Evolutionary conservation across 2,329 filamentous ascomycete genomes (phyloP), one percentile per base, ranked within the genome.

Genomic region (Calonectria crousiana): DNA sequence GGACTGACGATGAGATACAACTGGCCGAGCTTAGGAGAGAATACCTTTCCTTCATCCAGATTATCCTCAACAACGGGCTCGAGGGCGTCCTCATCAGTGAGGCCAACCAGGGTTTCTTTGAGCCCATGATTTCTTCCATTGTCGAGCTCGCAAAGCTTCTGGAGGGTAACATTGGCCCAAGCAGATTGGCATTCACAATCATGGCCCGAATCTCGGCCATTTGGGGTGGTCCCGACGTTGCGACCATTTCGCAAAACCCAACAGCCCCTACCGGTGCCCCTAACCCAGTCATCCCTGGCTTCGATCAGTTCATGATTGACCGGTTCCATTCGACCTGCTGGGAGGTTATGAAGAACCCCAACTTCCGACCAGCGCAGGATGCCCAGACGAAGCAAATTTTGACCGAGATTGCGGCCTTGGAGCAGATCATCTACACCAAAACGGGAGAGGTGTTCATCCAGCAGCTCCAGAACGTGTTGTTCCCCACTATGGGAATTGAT

Each of bases 1-100:
- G 97, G 52, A 99, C 97, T 6, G 97, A 99, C 82, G 97, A 99
- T 81, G 95, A 98, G 85, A 97, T 99, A 74, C 96, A 99, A 84
- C 90, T 98, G 68, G 93, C 92, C 20, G 97, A 98, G 85, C 89
- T 99, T 74, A 94, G 96, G 78, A 92, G 95, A 76, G 96, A 99
- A 82, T 99, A 98, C 81, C 89, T 99, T n/a, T 95, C 95, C 70
- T 98, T 99, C 84, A 88, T 99, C 76, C 92, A 95, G 66, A 93
- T 98, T 72, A 95, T 99, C 73, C 86, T 99, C 47, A 95, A 95
- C 83, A 97, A 99, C 82, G 95, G 97, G 70, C 91, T 99, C 6
- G 95, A 94, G 13, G 91, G 93, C 32, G 95, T 98, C 16, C 92
- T 99, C 52, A 94, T 99, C 76, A 98, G 95, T 81, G 93, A 95